A percentile compares a stretch with the other conserved stretches of the same genome.
These are phyloP conservation scores for Apiospora koreana DNA, from an alignment of 2,329 filamentous ascomycete genomes.

Conservation along the genomic window DNA sequence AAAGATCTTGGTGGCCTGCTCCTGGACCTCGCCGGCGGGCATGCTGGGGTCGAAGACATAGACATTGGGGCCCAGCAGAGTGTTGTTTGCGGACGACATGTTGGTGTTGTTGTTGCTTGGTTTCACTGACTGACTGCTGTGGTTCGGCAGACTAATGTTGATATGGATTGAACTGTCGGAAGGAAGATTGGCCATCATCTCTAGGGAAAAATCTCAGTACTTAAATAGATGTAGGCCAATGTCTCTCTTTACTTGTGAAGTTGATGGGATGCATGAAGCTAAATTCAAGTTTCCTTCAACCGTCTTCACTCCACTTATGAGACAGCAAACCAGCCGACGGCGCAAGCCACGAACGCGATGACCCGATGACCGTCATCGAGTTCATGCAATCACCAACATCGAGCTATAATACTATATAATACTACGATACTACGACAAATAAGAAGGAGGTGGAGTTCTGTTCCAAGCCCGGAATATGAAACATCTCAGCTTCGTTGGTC, in stretches of 20 bases:
- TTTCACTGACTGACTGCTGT: background rate
- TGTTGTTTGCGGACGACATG: constrained; percentile 24
- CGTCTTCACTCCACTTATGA: background rate
- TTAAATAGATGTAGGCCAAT: background rate
- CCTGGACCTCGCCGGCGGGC: constrained; percentile 30
- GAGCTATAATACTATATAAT: background rate
- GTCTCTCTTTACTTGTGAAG: background rate
- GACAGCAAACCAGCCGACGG: background rate
- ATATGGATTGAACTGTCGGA: background rate
- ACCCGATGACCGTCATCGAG: background rate
- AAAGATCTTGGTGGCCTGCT: constrained; percentile 29
- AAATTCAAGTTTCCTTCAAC: constrained; percentile 1
- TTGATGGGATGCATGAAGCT: background rate
- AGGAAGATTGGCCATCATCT: background rate
- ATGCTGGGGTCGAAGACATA: constrained; percentile 33
- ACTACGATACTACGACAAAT: background rate
- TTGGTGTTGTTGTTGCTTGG: background rate
- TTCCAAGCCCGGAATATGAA: background rate
- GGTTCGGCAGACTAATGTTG: too few species aligned
- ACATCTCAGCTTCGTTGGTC: background rate
- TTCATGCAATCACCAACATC: background rate
- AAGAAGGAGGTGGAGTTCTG: background rate
- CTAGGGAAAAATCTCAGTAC: background rate
- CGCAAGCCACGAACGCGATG: background rate
- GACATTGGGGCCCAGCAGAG: constrained; percentile 34